Base-by-base conservation (phyloP, 2,329 filamentous ascomycete genomes). In the Allantophomopsis cytisporea region DNA sequence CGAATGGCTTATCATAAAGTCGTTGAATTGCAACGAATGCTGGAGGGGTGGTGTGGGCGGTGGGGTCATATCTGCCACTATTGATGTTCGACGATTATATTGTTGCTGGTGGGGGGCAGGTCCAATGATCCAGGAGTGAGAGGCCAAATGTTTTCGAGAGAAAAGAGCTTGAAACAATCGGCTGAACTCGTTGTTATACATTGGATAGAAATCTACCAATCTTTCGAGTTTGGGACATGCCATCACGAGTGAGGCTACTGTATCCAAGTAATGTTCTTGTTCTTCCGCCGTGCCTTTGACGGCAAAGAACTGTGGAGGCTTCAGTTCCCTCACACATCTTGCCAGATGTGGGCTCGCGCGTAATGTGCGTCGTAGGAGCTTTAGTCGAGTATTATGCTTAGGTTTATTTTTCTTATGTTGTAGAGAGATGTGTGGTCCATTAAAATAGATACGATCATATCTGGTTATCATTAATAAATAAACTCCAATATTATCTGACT, bases 181-280 rank as follows among this genome's bases (percentile, higher is more conserved):
- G 51, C 63, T 69, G 47, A 71, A 76, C 2, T 64, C 62, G 54
- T 76, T 70, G 40, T 69, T 61, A 50, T 78, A 76, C 3, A 57
- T 54, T 2, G 67, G 63, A 40, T 71, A 63, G 31, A 71, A 68
- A 1, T 75, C 74, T 10, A 65, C 57, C 6, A 80, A 57, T 37
- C 65, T 62, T 55, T 80, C 75, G 10, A 81, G 59, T 45, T 80
- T 79, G 2, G 76, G 76, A 41, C 75, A 80, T 0, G 72, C 68
- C 73, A 78, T 76, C 41, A 80, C 62, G 17, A 80, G 56, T 5
- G 75, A 69, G 0, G 75, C 73, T 2, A 78, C 62, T 3, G 73
- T 54, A 46, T 76, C 23, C 7, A 28, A 28, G 11, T 28, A 28
- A 28, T 28, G 23, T 28, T 28, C 23, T 66, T 68, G 65, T 10